A percentile compares a stretch with the other conserved stretches of the same genome.
Evolutionary conservation across 2,329 filamentous ascomycete genomes (phyloP).

Genomic region (Talaromyces sp.): DNA sequence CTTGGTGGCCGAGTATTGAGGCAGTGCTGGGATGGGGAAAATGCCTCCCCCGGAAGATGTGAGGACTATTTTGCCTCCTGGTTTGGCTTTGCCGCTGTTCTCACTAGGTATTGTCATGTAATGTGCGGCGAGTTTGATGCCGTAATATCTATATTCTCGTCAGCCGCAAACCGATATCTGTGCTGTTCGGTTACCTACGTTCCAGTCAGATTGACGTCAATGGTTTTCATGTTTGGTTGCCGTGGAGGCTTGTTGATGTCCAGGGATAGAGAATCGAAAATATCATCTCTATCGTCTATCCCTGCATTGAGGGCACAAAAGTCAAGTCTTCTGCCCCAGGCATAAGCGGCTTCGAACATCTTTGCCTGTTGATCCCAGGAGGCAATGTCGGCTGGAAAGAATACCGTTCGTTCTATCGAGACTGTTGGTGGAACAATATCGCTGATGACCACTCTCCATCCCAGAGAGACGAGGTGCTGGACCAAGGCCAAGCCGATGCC

Average conservation of each 20-base stretch:
- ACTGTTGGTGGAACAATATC: not conserved
- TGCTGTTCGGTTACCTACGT: not conserved
- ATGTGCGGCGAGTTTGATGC: not conserved
- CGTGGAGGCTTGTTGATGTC: not conserved
- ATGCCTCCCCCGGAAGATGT: constrained; percentile 1
- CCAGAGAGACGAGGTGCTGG: not conserved
- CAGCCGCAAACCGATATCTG: not conserved
- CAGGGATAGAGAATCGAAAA: not conserved
- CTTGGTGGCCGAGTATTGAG: not conserved
- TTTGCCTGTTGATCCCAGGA: constrained; percentile 1
- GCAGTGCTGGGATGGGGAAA: not conserved
- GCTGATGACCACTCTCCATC: not conserved
- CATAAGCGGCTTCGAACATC: not conserved
- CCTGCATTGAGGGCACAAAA: constrained; percentile 4
- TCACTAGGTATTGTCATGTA: constrained; percentile 1
- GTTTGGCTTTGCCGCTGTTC: not conserved
- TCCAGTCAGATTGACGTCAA: not conserved
- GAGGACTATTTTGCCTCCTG: not conserved
- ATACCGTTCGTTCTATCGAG: not conserved
- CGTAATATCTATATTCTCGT: not conserved
- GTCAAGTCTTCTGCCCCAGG: not conserved
- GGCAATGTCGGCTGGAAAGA: not conserved
- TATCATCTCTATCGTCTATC: not conserved
- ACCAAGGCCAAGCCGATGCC: constrained; percentile 1
- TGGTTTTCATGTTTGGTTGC: not conserved